Conservation (phyloP, 179 eudicot species). For the Spergularia azorica region DNA sequence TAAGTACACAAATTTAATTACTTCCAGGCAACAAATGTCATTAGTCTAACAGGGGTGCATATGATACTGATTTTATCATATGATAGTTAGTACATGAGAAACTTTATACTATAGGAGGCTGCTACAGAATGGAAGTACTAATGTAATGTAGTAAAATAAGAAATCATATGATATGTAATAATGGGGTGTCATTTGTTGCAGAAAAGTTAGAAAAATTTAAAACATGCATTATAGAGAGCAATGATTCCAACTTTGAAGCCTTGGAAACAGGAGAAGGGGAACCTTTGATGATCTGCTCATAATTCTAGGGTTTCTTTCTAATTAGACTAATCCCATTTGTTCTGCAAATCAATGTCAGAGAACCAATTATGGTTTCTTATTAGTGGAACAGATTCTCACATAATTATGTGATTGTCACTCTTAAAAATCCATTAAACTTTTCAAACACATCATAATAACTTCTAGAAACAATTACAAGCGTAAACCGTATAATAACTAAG, state of each 20-base stretch:
- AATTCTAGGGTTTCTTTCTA: constrained; percentile 15
- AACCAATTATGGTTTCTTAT: constrained; percentile 19
- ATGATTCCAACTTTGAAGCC: constrained; percentile 27
- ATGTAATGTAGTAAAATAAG: neutral
- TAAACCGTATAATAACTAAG: no score
- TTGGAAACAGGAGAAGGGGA: constrained; percentile 11
- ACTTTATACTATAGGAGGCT: constrained; percentile 9
- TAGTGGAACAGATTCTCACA: constrained; percentile 21
- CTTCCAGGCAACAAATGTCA: constrained; percentile 4
- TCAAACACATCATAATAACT: constrained; percentile 4
- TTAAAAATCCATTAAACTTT: neutral
- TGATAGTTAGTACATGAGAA: neutral
- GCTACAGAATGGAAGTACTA: neutral
- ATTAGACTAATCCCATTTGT: constrained; percentile 2
- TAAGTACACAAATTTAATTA: neutral
- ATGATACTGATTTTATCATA: neutral
- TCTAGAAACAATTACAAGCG: no score
- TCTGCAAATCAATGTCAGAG: constrained; percentile 16
- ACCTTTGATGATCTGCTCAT: constrained; percentile 22
- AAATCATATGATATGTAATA: neutral
- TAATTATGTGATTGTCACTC: constrained; percentile 18
- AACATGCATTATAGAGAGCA: constrained; percentile 31
- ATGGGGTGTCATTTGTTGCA: neutral
- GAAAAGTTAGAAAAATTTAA: neutral
- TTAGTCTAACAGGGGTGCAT: neutral